Conservation (phyloP, 202 grass and related monocot genomes). For the Saccharum hybrid region DNA sequence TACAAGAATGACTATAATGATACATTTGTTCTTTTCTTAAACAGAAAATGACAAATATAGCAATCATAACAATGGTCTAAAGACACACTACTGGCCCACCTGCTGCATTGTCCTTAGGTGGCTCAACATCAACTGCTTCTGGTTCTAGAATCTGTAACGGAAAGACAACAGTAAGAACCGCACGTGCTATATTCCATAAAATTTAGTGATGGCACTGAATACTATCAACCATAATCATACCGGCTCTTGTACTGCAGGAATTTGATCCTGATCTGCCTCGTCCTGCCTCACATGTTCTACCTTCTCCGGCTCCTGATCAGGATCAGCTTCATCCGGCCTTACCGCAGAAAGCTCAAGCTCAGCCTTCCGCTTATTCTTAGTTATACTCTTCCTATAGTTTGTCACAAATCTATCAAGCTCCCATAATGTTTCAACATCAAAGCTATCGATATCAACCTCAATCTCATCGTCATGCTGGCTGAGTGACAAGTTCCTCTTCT, state of each 20-base stretch:
- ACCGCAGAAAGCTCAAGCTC: slow-evolving; percentile 54
- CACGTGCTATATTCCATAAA: not conserved
- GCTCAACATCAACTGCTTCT: slow-evolving; percentile 52
- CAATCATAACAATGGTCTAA: slow-evolving; percentile 16
- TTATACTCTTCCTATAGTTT: slow-evolving; percentile 80
- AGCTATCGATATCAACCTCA: slow-evolving; percentile 92
- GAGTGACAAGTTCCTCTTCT: slow-evolving; percentile 72
- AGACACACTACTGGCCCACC: slow-evolving; percentile 36
- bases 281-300: slow-evolving; percentile 54
- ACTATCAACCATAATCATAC: slow-evolving; percentile 46
- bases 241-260: slow-evolving; percentile 45
- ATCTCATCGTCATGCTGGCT: slow-evolving; percentile 88
- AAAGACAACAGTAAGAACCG: slow-evolving; percentile 30
- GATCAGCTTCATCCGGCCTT: slow-evolving; percentile 53
- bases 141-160: slow-evolving; percentile 56
- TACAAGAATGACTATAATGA: slow-evolving; percentile 16
- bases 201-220: slow-evolving; percentile 4
- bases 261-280: slow-evolving; percentile 48
- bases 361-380: slow-evolving; percentile 82
- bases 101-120: slow-evolving; percentile 54
- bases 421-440: slow-evolving; percentile 91
- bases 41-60: slow-evolving; percentile 23
- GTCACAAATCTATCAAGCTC: slow-evolving; percentile 85
- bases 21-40: slow-evolving; percentile 16
- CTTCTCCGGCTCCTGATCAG: slow-evolving; percentile 53